Conservation (phyloP, 108 stramenopile species). For the Fragilaria crotonensis region DNA sequence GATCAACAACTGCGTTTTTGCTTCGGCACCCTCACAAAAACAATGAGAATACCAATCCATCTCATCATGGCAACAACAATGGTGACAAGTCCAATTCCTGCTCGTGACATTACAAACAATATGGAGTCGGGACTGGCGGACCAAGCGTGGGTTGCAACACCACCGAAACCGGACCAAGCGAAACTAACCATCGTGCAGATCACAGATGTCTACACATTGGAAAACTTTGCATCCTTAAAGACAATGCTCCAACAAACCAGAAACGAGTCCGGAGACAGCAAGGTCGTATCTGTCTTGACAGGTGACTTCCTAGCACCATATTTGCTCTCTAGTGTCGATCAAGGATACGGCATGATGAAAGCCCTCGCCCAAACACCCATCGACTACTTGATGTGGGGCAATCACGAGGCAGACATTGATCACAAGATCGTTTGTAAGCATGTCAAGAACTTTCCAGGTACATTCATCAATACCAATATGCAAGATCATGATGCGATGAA, state of each 20-base stretch:
- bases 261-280: too few species aligned
- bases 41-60: too few species aligned
- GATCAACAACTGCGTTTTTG: too few species aligned
- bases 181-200: conserved; percentile 30
- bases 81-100: too few species aligned
- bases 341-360: conserved; percentile 44
- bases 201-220: conserved; percentile 46
- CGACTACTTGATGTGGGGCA: conserved; percentile 35
- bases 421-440: conserved; percentile 17
- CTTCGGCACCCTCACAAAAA: too few species aligned
- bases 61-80: too few species aligned
- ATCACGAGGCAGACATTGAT: conserved; percentile 20
- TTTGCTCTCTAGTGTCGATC: conserved; percentile 19
- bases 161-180: conserved; percentile 1
- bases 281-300: conserved; percentile 8
- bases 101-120: too few species aligned
- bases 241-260: conserved; percentile 21
- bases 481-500: conserved; percentile 22
- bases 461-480: conserved; percentile 31
- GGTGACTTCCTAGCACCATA: conserved; percentile 25
- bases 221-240: conserved; percentile 33
- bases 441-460: too few species aligned
- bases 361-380: conserved; percentile 24
- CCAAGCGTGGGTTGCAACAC: too few species aligned
- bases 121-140: too few species aligned